Evolutionary conservation across 2,329 filamentous ascomycete species (phyloP), one percentile per base, ranked within the genome.

Genomic region (Cladosporium sp.): DNA sequence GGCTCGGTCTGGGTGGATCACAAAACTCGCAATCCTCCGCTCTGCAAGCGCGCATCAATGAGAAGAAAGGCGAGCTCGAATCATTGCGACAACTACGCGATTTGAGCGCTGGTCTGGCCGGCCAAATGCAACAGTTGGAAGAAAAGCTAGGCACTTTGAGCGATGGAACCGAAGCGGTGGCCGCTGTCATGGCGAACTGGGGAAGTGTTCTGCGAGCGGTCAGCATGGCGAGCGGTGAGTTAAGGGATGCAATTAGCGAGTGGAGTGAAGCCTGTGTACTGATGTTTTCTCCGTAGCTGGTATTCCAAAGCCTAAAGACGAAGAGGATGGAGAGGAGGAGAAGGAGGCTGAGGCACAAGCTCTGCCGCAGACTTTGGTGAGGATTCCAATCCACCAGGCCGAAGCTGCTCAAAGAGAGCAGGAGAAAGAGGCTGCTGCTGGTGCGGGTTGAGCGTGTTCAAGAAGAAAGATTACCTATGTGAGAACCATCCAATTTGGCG

Each of bases 161-260:
- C 1, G 83, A 90, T 59, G 88, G 88, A 12, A 93, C 88, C 25
- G 86, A 93, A 78, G 87, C 86, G 53, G 88, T 94, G 61, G 88
- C 88, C 33, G 79, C 84, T n/a, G 88, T 94, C 18, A 75, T 94
- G 65, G 80, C 84, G 47, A 94, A 93, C 67, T 94, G 88, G 88
- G 85, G 91, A 67, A 91, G 88, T 60, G 88, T 94, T 56, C 76
- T 94, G 53, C 78, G 85, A 57, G 87, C 87, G 36, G 91, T 94
- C 62, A 86, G 86, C 63, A 91, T 93, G 86, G 88, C 88, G 54
- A 91, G 86, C 53, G 78, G 87, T 91, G 76, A 63, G 82, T 72
- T 30, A 2, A 19, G 20, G 1, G 22, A 20, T 48, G 13, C 8
- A 9, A 18, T 30, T 20, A 19, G 11, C n/a, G 43, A 7, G 43